Base-by-base conservation (phyloP, 371 early-diverging fungal genomes). In the Mucor saturninus region DNA sequence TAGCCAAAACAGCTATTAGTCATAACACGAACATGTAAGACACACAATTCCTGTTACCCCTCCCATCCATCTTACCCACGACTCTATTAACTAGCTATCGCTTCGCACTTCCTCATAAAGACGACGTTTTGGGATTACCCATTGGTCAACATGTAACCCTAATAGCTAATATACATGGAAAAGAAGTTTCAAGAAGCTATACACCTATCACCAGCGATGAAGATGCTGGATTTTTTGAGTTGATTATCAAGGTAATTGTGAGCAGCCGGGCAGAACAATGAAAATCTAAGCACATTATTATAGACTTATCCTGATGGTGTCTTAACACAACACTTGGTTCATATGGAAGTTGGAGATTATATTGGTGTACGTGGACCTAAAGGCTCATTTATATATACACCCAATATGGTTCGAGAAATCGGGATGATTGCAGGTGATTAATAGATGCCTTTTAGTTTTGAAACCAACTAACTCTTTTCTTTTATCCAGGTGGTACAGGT, bases 131-230 rank as follows among this genome's bases (percentile, higher is more conserved):
- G 37, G 94, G 94, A 15, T 78, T 95, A 54, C 94, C 93, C 42
- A 90, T 91, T 55, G 95, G 95, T 6, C 95, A 93, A 84, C 96
- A 95, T 71, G 87, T 96, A 60, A 89, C 90, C 35, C 68, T 95
- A 45, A 81, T 86, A 71, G 89, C 91, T 5, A 75, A 79, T 37
- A 84, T 93, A 53, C 77, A 87, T 65, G 95, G 93, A 52, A 92
- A 93, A 72, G 84, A 86, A 45, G 81, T 93, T 14, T 72, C 79
- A 21, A 87, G 96, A 60, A 93, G 91, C 73, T 96, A 96, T 82
- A 96, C 96, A n/a, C 96, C 96, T 26, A 91, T 90, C 28, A 89
- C 86, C 61, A 79, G 84, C 30, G 86, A 90, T 73, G 88, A 88
- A 61, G 89, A 91, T 54, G 62, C 75, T 62, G 96, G 96, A 40